These are phyloP conservation scores for Ogataea pini DNA, from an alignment of 805 yeast species.

Conservation along the genomic window DNA sequence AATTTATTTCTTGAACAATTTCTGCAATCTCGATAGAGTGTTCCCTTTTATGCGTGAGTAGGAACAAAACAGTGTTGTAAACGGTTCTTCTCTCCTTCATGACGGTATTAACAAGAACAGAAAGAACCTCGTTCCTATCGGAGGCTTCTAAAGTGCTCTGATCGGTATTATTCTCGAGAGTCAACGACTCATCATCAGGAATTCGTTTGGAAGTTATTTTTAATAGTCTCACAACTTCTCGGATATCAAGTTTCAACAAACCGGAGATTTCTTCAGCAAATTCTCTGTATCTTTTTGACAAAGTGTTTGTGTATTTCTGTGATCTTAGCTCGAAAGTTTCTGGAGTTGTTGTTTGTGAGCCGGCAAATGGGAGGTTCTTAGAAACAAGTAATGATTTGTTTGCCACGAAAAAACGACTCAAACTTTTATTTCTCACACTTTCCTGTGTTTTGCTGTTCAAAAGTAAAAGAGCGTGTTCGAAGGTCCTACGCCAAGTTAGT, in stretches of 20 bases:
- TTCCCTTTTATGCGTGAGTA: slow-evolving; percentile 24
- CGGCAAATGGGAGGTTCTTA: slow-evolving; percentile 17
- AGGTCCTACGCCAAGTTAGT: slow-evolving; percentile 17
- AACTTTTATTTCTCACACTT: slow-evolving; percentile 4
- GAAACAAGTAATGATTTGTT: slow-evolving; percentile 20
- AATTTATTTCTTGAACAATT: slow-evolving; percentile 40
- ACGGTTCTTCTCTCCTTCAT: slow-evolving; percentile 54
- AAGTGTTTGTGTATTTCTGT: slow-evolving; percentile 10
- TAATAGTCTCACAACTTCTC: slow-evolving; percentile 52
- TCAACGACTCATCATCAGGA: slow-evolving; percentile 35
- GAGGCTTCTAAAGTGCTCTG: slow-evolving; percentile 27
- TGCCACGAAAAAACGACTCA: slow-evolving; percentile 14
- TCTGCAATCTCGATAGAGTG: slow-evolving; percentile 35
- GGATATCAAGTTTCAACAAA: slow-evolving; percentile 39
- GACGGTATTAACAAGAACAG: slow-evolving; percentile 40
- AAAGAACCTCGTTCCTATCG: slow-evolving; percentile 38
- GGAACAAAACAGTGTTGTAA: slow-evolving; percentile 42
- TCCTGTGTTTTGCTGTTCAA: slow-evolving; percentile 16
- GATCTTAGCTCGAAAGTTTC: slow-evolving; percentile 17
- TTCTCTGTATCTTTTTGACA: slow-evolving; percentile 35
- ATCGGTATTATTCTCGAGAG: slow-evolving; percentile 19
- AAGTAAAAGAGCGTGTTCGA: slow-evolving; percentile 24
- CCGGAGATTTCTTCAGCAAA: slow-evolving; percentile 44
- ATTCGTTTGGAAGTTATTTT: slow-evolving; percentile 39
- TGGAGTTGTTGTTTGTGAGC: background rate